Base-by-base conservation (phyloP, 2,329 filamentous ascomycete genomes). In the Tolypocladium tundrense region DNA sequence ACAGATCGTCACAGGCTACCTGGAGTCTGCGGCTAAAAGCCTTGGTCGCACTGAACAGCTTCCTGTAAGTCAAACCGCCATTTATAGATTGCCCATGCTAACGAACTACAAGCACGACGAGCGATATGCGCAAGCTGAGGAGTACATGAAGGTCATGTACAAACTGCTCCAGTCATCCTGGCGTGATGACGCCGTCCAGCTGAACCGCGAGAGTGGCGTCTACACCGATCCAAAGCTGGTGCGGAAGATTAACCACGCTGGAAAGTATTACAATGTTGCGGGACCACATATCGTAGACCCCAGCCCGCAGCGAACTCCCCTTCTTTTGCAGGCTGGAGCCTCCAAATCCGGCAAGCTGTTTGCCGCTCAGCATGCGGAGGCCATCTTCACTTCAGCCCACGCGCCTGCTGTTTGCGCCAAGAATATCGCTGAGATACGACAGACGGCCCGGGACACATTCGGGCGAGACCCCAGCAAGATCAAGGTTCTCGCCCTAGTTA, bases 241-340 rank as follows among this genome's bases (percentile, higher is more conserved):
- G 1, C 77, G 87, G 7, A 72, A 82, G 60, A 89, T 90, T 68
- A 78, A 88, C 68, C 87, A 90, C 67, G 65, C 77, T 0, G 86
- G 85, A 4, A 83, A 84, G 66, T 84, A 82, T 69, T 88, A 83
- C 72, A 76, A 69, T 0, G 83, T 88, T 0, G 83, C 84, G 0
- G 85, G 86, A 0, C 85, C 85, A 31, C 84, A 88, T 61, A 79
- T 88, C 62, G 84, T 82, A 58, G 79, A 88, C 55, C 86, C 86
- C 0, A 80, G 79, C 54, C 86, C 85, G 0, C 87, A 90, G 64
- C 74, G 87, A 3, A 88, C 86, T 1, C 87, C 87, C 0, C 75
- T 90, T 2, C 78, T 90, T 5, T 76, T 90, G 4, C 87, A 90
- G 68, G 87, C 87, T 0, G 87, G 87, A 0, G 87, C 86, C 0